Evolutionary conservation across 495 filamentous ascomycete species (phyloP).

Genomic region (Aspergillus affinis): DNA sequence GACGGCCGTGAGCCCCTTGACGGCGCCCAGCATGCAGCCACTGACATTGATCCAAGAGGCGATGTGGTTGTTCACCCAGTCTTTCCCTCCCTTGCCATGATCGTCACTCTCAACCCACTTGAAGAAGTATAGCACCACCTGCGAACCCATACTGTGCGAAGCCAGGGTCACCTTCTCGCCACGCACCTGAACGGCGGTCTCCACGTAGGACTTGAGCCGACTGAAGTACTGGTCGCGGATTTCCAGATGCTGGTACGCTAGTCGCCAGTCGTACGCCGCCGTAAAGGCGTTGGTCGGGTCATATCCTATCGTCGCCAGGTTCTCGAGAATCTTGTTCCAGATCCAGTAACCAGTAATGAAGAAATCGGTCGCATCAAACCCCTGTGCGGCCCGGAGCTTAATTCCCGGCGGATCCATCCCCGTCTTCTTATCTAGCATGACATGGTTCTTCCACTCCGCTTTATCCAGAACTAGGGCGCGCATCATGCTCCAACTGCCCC

Average conservation of each 20-base stretch:
- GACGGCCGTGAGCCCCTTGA: slow-evolving; percentile 88
- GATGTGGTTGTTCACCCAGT: slow-evolving; percentile 88
- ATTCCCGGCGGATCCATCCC: slow-evolving; percentile 90
- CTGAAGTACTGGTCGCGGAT: slow-evolving; percentile 91
- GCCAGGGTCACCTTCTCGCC: slow-evolving; percentile 82
- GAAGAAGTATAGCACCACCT: slow-evolving; percentile 94
- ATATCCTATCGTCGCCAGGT: slow-evolving; percentile 91
- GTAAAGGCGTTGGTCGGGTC: slow-evolving; percentile 95
- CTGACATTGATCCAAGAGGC: slow-evolving; percentile 98
- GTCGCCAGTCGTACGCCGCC: slow-evolving; percentile 95
- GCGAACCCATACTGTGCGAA: slow-evolving; percentile 95
- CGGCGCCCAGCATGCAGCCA: slow-evolving; percentile 94
- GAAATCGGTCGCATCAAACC: slow-evolving; percentile 98
- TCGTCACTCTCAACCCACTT: slow-evolving; percentile 89
- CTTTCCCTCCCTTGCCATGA: slow-evolving; percentile 75
- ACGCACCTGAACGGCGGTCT: slow-evolving; percentile 66
- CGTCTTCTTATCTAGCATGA: slow-evolving; percentile 91
- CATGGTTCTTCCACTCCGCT: slow-evolving; percentile 89
- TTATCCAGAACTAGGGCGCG: slow-evolving; percentile 89
- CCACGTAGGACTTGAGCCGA: slow-evolving; percentile 83
- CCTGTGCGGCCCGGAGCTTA: slow-evolving; percentile 91
- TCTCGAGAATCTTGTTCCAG: slow-evolving; percentile 98
- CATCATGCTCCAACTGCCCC: slow-evolving; percentile 99
- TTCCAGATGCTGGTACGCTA: slow-evolving; percentile 89
- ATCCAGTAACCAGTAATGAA: slow-evolving; percentile 88